These are phyloP conservation scores for Chernovozyma aurita DNA, from an alignment of 1,139 yeast species.

Conservation along the genomic window DNA sequence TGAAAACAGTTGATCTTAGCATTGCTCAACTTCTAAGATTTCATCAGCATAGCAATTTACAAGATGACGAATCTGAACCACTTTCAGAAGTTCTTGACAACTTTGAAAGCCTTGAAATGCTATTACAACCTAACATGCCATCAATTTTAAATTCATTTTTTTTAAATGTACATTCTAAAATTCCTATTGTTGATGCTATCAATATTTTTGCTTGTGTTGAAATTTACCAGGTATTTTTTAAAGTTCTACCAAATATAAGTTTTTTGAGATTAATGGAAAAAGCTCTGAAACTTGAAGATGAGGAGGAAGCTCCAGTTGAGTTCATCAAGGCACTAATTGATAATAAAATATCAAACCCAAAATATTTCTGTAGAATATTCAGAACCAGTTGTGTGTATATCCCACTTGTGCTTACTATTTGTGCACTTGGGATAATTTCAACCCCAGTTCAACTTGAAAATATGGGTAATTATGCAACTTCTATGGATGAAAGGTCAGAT, in stretches of 20 bases:
- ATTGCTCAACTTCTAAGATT: background rate
- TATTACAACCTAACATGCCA: conserved; percentile 13
- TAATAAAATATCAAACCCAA: conserved; percentile 15
- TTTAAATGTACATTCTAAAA: conserved; percentile 31
- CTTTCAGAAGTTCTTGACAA: background rate
- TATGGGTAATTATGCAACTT: conserved; percentile 23
- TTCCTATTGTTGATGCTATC: conserved; percentile 30
- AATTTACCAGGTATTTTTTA: conserved; percentile 20
- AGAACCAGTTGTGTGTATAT: conserved; percentile 20
- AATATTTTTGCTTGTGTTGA: conserved; percentile 29
- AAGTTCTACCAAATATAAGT: conserved; percentile 17
- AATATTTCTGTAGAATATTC: conserved; percentile 19
- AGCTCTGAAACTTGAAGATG: background rate
- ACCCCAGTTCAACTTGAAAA: conserved; percentile 34
- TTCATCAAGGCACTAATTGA: background rate
- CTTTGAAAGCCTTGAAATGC: background rate
- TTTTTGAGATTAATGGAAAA: conserved; percentile 19
- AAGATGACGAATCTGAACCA: background rate
- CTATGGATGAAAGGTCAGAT: conserved; percentile 26
- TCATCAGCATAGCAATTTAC: background rate
- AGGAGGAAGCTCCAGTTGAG: background rate
- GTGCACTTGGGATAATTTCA: conserved; percentile 32
- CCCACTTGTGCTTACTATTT: conserved; percentile 26
- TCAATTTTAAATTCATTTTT: conserved; percentile 27
- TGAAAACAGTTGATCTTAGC: background rate